Evolutionary conservation across 192 early-diverging fungal genomes (phyloP), one percentile per base, ranked within the genome.

Genomic region (Backusella australiensis): DNA sequence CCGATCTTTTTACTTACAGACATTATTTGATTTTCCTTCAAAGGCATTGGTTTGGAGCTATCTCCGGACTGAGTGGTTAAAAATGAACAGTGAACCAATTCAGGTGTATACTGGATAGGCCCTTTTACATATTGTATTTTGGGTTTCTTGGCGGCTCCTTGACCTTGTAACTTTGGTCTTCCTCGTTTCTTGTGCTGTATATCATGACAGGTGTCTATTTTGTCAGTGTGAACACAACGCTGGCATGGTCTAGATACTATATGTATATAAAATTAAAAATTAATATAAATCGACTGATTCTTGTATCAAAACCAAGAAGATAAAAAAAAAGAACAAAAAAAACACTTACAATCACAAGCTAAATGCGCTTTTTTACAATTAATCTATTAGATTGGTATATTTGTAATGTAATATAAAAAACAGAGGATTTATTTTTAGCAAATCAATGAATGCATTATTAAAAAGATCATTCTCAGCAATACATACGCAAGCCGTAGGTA

Each of bases 361-460:
- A 96, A 85, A 73, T 96, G 95, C 3, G 94, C 93, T 72, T 90
- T 89, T 79, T 95, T 95, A 84, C 95, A 96, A 82, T 95, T 93
- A 44, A 91, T 52, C 78, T 80, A 26, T 29, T 23, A 56, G 0
- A 56, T 21, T 9, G 11, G 26, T 59, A 34, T 17, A 26, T 34
- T 36, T 66, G 21, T 7, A 49, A 19, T 6, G 19, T 6, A 17
- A 12, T 63, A 63, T 23, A 29, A 29, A n/a, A 29, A 63, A 9
- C 3, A 63, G 8, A 63, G 21, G 3, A 29, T 29, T 63, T 63
- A 29, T 63, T 63, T 56, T 63, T 63, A 63, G 23, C 29, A 63
- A 41, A 49, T 23, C 65, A 29, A 63, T 29, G 26, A 11, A 12
- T 63, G 56, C 12, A 63, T 63, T 32, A 32, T 32, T 8, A 26